These are phyloP conservation scores for Scedosporium minutisporum DNA, from an alignment of 2,329 filamentous ascomycete genomes.

Conservation along the genomic window DNA sequence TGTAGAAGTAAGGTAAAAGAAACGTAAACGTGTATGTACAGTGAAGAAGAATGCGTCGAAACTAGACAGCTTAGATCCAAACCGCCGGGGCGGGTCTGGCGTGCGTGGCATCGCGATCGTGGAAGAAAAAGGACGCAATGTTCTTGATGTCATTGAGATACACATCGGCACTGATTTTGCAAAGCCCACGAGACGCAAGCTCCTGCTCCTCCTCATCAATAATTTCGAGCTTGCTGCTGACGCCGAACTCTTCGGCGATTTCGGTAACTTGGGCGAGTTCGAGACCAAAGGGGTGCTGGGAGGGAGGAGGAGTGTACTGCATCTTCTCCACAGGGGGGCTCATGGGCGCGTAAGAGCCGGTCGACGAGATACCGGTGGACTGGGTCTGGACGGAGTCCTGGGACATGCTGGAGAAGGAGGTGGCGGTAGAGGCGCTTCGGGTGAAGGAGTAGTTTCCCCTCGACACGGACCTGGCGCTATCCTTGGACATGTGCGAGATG, in stretches of 20 bases:
- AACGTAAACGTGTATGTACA: constrained; percentile 2
- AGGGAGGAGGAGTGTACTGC: constrained; percentile 18
- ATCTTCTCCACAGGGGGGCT: neutral
- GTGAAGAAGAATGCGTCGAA: neutral
- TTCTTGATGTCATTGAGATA: constrained; percentile 74
- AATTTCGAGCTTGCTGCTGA: constrained; percentile 47
- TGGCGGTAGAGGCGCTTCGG: constrained; percentile 47
- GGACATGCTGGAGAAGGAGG: constrained; percentile 38
- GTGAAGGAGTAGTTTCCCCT: constrained; percentile 49
- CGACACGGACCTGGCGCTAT: constrained; percentile 42
- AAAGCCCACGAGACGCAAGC: constrained; percentile 59
- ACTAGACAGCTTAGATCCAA: constrained; percentile 36
- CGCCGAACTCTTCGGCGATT: constrained; percentile 78
- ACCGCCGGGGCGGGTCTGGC: constrained; percentile 23
- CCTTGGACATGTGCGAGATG: constrained; percentile 46
- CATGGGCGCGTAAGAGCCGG: constrained; percentile 16
- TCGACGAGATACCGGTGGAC: constrained; percentile 11
- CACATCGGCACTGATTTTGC: constrained; percentile 67
- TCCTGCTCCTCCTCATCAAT: constrained; percentile 66
- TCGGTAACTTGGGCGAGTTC: constrained; percentile 91
- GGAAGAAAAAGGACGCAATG: constrained; percentile 54
- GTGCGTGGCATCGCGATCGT: constrained; percentile 14
- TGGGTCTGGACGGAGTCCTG: constrained; percentile 21
- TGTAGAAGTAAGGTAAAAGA: neutral
- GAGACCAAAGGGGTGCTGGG: constrained; percentile 69